Evolutionary conservation across 2,329 filamentous ascomycete genomes (phyloP).

Genomic region (Gremmenia infestans): DNA sequence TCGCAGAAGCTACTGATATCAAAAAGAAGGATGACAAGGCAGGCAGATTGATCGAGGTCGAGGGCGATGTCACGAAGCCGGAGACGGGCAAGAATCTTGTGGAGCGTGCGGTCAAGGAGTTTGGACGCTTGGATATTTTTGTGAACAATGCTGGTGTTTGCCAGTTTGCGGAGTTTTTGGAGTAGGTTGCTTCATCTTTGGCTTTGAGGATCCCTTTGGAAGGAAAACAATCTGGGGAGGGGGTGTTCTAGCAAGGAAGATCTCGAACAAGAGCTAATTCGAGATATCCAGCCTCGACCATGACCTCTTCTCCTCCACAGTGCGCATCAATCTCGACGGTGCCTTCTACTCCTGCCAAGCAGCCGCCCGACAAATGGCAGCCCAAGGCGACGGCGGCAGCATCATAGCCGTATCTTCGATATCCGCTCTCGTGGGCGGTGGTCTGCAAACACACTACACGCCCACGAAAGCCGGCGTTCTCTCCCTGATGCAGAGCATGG

Average conservation of each 20-base stretch:
- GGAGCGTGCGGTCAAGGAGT: conserved; percentile 55
- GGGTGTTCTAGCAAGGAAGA: no score
- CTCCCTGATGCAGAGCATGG: conserved; percentile 77
- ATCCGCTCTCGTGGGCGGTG: conserved; percentile 71
- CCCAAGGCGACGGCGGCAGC: conserved; percentile 61
- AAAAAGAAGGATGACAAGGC: conserved; percentile 39
- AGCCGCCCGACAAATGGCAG: conserved; percentile 76
- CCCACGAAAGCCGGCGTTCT: conserved; percentile 81
- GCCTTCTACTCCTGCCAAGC: conserved; percentile 87
- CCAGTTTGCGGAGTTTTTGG: conserved; percentile 81
- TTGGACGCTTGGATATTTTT: conserved; percentile 66
- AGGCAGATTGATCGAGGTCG: conserved; percentile 57
- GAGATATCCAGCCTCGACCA: conserved; percentile 49
- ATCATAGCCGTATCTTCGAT: conserved; percentile 76
- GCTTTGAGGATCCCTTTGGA: background rate
- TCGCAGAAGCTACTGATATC: conserved; percentile 47
- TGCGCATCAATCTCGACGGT: conserved; percentile 77
- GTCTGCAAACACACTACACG: conserved; percentile 77
- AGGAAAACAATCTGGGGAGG: background rate
- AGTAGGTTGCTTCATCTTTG: conserved; percentile 39
- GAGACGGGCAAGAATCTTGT: conserved; percentile 68
- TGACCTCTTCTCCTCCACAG: conserved; percentile 65
- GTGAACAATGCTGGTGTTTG: conserved; percentile 88
- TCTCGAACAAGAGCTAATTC: background rate
- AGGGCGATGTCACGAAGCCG: conserved; percentile 73